These are phyloP conservation scores for Botrytis hyacinthi DNA, from an alignment of 2,329 filamentous ascomycete genomes.

Conservation along the genomic window DNA sequence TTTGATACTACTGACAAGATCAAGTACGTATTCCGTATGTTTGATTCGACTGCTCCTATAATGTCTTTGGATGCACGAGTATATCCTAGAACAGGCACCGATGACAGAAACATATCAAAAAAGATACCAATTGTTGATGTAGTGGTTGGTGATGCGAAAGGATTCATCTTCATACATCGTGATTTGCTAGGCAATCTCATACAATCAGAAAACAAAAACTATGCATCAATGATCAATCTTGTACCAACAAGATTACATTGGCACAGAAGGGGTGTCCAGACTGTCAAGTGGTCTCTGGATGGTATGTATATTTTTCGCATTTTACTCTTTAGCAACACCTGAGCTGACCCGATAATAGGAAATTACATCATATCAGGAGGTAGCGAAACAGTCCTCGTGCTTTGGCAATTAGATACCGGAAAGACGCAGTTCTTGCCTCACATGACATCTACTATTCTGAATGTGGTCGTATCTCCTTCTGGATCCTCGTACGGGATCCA, in stretches of 20 bases:
- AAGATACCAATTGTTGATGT: conserved; percentile 60
- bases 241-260: conserved; percentile 74
- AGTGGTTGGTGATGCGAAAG: conserved; percentile 72
- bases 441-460: conserved; percentile 80
- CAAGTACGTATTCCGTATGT: conserved; percentile 56
- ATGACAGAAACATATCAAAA: conserved; percentile 36
- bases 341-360: conserved; percentile 51
- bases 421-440: conserved; percentile 85
- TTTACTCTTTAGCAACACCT: neutral
- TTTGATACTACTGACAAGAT: conserved; percentile 44
- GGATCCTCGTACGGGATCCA: conserved; percentile 82
- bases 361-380: conserved; percentile 95
- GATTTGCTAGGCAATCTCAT: conserved; percentile 61
- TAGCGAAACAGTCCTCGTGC: conserved; percentile 79
- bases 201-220: conserved; percentile 42
- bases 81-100: conserved; percentile 32
- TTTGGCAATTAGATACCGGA: conserved; percentile 91
- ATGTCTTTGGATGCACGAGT: conserved; percentile 64
- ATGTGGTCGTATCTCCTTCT: conserved; percentile 74
- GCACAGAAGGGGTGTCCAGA: conserved; percentile 81
- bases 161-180: conserved; percentile 77
- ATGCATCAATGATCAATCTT: conserved; percentile 38
- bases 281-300: conserved; percentile 89
- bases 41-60: conserved; percentile 62
- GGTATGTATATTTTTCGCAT: conserved; percentile 52